phyloP scores from a whole-genome alignment of 768 basidiomycete genomes.

The Rubroboletus pulcherrimus region DNA sequence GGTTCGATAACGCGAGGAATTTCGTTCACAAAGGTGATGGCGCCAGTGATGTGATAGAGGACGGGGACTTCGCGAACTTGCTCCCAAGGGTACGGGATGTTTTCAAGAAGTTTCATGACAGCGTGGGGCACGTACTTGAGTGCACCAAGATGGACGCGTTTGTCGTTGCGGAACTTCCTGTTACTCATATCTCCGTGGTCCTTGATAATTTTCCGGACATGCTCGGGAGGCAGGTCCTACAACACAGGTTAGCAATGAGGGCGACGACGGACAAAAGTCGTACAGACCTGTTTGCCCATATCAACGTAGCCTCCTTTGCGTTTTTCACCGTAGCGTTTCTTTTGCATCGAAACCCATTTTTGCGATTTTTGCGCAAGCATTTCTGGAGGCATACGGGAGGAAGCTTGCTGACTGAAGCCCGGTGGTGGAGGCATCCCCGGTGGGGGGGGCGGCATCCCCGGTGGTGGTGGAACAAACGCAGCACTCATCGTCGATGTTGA shows the following conservation, averaged over 20 bases:
- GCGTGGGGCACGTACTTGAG: conserved; percentile 99
- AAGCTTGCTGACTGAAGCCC: conserved; percentile 29
- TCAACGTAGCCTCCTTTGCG: conserved; percentile 85
- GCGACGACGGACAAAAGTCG: neutral
- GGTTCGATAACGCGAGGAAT: conserved; percentile 96
- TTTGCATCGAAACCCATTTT: conserved; percentile 96
- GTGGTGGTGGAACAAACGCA: conserved; percentile 36
- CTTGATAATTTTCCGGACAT: conserved; percentile 98
- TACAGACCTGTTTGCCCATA: conserved; percentile 84
- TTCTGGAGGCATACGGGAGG: conserved; percentile 53
- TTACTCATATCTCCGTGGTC: conserved; percentile 99
- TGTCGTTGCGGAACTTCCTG: conserved; percentile 98
- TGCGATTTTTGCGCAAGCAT: conserved; percentile 87
- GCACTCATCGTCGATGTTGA: conserved; percentile 33
- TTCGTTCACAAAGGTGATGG: conserved; percentile 99
- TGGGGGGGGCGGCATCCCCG: conserved; percentile 41
- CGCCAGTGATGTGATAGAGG: conserved; percentile 97
- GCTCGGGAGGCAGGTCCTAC: conserved; percentile 93
- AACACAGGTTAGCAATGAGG: conserved; percentile 5
- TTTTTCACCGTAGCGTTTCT: conserved; percentile 88
- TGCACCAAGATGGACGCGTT: conserved; percentile 97
- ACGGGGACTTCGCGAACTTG: conserved; percentile 99
- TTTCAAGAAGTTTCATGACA: conserved; percentile 98
- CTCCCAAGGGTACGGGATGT: conserved; percentile 97
- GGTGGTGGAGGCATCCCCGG: conserved; percentile 40